phyloP scores from a whole-genome alignment of 441 rosid genomes.

The Pelargonium myrrhifolium region DNA sequence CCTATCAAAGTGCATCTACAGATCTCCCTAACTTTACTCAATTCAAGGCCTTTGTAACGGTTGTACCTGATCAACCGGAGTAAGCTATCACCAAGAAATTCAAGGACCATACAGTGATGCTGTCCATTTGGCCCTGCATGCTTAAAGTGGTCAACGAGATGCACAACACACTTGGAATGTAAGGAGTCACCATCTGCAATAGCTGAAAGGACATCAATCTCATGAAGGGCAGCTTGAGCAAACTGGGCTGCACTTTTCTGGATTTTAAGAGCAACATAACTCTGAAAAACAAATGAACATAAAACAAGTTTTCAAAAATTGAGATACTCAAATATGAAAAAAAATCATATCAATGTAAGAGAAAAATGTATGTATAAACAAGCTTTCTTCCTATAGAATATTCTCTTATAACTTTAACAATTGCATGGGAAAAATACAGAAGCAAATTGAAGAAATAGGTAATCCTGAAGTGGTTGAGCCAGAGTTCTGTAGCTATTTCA shows the following conservation, averaged over 20 bases:
- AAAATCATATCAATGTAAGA: too few species aligned
- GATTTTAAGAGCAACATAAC: conserved; percentile 65
- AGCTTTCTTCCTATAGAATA: neutral
- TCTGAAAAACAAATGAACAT: too few species aligned
- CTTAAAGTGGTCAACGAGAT: conserved; percentile 75
- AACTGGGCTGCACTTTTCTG: conserved; percentile 75
- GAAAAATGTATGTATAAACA: neutral
- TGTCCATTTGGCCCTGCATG: conserved; percentile 68
- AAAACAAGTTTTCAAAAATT: too few species aligned
- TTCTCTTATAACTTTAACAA: neutral
- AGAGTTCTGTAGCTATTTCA: too few species aligned
- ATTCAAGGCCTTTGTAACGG: conserved; percentile 53
- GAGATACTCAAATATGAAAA: too few species aligned
- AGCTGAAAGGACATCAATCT: conserved; percentile 63
- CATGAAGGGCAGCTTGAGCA: conserved; percentile 74
- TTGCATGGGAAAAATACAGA: neutral
- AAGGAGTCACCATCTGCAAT: conserved; percentile 49
- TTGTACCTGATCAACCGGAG: conserved; percentile 59
- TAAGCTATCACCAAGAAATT: conserved; percentile 69
- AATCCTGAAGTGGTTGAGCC: neutral
- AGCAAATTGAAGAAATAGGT: neutral
- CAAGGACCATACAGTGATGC: conserved; percentile 70
- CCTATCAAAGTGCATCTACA: conserved; percentile 51
- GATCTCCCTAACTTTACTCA: conserved; percentile 47
- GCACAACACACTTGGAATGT: conserved; percentile 58